These are phyloP conservation scores for Conticribra guillardii DNA, from an alignment of 108 stramenopile species.

Conservation along the genomic window DNA sequence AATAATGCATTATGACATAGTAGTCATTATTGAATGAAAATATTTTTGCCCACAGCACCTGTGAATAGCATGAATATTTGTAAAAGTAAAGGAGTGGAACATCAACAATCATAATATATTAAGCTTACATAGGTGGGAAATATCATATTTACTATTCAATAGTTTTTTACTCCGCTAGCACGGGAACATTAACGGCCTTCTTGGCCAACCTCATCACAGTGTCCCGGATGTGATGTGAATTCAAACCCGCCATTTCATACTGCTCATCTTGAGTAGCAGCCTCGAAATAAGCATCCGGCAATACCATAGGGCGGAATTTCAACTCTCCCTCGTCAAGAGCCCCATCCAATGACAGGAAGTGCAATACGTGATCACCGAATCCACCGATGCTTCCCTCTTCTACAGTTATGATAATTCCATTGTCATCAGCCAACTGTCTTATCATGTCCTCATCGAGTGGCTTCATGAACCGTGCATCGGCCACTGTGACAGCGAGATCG, in stretches of 20 bases:
- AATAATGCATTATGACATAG: not conserved
- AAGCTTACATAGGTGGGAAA: no score
- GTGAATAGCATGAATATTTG: no score
- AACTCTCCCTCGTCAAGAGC: constrained; percentile 90
- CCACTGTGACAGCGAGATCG: constrained; percentile 90
- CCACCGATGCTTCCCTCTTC: constrained; percentile 96
- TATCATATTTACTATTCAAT: no score
- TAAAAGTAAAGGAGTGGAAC: no score
- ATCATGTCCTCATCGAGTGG: constrained; percentile 94
- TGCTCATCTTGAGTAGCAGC: constrained; percentile 95
- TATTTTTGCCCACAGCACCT: no score
- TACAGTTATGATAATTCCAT: constrained; percentile 91
- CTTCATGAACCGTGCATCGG: constrained; percentile 98
- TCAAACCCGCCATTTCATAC: constrained; percentile 95
- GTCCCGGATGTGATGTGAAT: constrained; percentile 89
- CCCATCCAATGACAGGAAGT: constrained; percentile 94
- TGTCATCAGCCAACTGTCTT: constrained; percentile 84
- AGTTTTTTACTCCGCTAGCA: constrained; percentile 54
- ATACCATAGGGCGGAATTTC: constrained; percentile 95
- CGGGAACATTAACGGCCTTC: constrained; percentile 70
- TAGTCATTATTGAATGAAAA: no score
- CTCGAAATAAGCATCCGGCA: constrained; percentile 96
- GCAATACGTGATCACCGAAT: constrained; percentile 95
- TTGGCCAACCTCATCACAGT: constrained; percentile 79
- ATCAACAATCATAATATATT: no score